phyloP scores from a whole-genome alignment of 805 yeast species.

The Saitoella complicata region DNA sequence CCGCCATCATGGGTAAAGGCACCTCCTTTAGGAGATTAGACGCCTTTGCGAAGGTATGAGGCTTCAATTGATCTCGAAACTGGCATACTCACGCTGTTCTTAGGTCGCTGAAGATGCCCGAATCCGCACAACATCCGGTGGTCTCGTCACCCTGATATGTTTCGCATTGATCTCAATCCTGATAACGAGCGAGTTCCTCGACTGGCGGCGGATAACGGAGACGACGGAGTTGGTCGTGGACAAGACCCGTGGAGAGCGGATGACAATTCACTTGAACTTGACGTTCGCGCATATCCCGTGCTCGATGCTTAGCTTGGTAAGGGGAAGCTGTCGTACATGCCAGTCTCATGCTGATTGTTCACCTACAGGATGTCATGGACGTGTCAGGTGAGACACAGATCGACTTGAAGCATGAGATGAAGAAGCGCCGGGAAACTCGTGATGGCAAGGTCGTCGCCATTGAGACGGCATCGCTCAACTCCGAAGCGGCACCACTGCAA shows the following conservation, averaged over 20 bases:
- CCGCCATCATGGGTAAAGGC: too few species aligned
- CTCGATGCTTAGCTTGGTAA: constrained; percentile 52
- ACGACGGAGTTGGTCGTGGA: constrained; percentile 83
- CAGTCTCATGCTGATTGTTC: too few species aligned
- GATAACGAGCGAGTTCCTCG: constrained; percentile 56
- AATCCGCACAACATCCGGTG: constrained; percentile 79
- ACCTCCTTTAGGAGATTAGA: neutral
- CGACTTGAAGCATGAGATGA: constrained; percentile 58
- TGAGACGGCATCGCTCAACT: constrained; percentile 25
- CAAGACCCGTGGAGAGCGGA: constrained; percentile 40
- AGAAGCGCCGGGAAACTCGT: constrained; percentile 44
- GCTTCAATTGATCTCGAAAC: constrained; percentile 45
- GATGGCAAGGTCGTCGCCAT: constrained; percentile 34
- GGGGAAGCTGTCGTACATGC: too few species aligned
- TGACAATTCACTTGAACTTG: constrained; percentile 68
- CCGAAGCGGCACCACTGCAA: constrained; percentile 16
- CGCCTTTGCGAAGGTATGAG: constrained; percentile 21
- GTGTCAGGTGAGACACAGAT: constrained; percentile 69
- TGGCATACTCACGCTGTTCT: constrained; percentile 31
- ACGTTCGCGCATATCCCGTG: constrained; percentile 80
- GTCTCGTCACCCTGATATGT: constrained; percentile 65
- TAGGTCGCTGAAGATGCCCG: constrained; percentile 90
- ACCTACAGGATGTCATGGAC: constrained; percentile 48
- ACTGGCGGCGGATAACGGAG: constrained; percentile 49
- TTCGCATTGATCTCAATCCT: constrained; percentile 42